Evolutionary conservation across 192 early-diverging fungal genomes (phyloP).

Genomic region (Spinellus fusiger): DNA sequence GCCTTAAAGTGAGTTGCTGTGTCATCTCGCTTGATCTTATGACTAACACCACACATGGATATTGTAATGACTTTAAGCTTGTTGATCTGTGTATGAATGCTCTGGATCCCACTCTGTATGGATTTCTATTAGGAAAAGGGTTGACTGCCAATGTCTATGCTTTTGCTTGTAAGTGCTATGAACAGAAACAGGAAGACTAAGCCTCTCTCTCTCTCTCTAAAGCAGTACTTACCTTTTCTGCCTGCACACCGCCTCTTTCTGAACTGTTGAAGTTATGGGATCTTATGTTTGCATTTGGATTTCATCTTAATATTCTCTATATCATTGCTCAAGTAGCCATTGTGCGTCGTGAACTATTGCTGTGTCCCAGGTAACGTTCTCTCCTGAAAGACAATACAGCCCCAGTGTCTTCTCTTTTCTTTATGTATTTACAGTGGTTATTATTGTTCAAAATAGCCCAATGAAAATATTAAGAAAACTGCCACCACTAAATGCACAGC

Average conservation of each 20-base stretch:
- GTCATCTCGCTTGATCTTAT: neutral
- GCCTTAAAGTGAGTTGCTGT: conserved; percentile 57
- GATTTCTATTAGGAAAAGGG: conserved; percentile 62
- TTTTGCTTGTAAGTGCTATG: conserved; percentile 67
- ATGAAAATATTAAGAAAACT: conserved; percentile 66
- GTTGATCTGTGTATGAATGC: conserved; percentile 73
- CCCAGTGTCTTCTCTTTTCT: neutral
- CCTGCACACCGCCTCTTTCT: conserved; percentile 79
- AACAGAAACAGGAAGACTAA: neutral
- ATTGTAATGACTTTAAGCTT: conserved; percentile 42
- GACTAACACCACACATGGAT: neutral
- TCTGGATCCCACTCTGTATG: conserved; percentile 69
- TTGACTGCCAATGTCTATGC: conserved; percentile 80
- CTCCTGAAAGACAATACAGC: neutral
- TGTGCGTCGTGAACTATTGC: conserved; percentile 70
- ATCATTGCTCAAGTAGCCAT: conserved; percentile 78
- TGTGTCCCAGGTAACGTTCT: conserved; percentile 49
- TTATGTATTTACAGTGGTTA: neutral
- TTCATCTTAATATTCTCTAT: conserved; percentile 90
- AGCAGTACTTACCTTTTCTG: conserved; percentile 88
- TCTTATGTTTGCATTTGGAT: conserved; percentile 82
- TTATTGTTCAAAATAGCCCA: conserved; percentile 38
- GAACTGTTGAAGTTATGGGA: conserved; percentile 90
- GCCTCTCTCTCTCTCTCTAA: conserved; percentile 2
- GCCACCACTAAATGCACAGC: conserved; percentile 58